phyloP scores from a whole-genome alignment of 2,329 filamentous ascomycete species.

The Mollisiaceae sp. region DNA sequence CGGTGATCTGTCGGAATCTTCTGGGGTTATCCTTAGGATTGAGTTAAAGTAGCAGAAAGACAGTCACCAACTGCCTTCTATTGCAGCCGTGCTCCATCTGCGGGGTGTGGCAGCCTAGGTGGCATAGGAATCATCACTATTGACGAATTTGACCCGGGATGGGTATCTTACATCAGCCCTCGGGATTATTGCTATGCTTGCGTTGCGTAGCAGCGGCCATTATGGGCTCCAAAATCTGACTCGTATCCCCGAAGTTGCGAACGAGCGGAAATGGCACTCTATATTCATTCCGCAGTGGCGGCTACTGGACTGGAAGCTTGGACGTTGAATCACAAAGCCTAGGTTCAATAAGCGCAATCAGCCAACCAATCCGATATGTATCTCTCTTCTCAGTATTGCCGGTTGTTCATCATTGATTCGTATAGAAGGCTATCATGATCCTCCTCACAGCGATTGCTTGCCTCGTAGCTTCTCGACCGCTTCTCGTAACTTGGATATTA shows the following conservation, averaged over 20 bases:
- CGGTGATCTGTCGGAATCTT: constrained; percentile 24
- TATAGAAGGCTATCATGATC: not conserved
- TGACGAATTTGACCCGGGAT: too few relatives aligned
- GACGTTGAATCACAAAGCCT: too few relatives aligned
- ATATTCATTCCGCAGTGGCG: too few relatives aligned
- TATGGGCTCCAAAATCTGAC: too few relatives aligned
- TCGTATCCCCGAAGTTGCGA: too few relatives aligned
- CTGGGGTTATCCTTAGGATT: not conserved
- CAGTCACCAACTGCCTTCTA: constrained; percentile 20
- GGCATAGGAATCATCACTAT: not conserved
- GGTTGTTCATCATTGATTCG: not conserved
- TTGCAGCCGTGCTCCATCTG: constrained; percentile 18
- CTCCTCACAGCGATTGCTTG: constrained; percentile 27
- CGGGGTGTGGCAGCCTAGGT: constrained; percentile 7
- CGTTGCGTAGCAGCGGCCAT: too few relatives aligned
- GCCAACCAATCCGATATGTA: not conserved
- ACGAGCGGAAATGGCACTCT: too few relatives aligned
- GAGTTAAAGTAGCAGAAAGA: not conserved
- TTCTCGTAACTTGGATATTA: constrained; percentile 80
- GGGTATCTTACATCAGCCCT: too few relatives aligned
- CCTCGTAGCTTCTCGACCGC: constrained; percentile 69
- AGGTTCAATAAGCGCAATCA: too few relatives aligned
- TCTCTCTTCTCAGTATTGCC: not conserved
- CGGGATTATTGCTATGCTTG: too few relatives aligned
- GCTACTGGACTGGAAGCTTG: too few relatives aligned